Evolutionary conservation across 139 green algal genomes (phyloP), one percentile per base, ranked within the genome.

Genomic region (Haematococcus sp.): DNA sequence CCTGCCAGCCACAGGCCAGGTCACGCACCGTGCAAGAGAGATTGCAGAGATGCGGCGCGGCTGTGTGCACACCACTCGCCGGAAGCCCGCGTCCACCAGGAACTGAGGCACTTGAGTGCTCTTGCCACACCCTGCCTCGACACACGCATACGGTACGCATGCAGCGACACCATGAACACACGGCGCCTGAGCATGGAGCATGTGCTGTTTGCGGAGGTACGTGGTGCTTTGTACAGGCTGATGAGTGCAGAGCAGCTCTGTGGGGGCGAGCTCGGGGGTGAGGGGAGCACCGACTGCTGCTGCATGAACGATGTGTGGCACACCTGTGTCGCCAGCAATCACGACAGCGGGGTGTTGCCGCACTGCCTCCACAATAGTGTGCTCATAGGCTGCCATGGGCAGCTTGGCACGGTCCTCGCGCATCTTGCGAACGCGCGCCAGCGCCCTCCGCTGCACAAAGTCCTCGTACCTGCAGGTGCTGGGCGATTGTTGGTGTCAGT

Each of bases 261-360:
- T n/a, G n/a, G n/a, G n/a, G n/a, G n/a, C n/a, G n/a, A n/a, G n/a
- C n/a, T n/a, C n/a, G n/a, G n/a, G n/a, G n/a, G n/a, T n/a, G n/a
- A n/a, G n/a, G n/a, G n/a, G n/a, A n/a, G n/a, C n/a, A n/a, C n/a
- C n/a, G n/a, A n/a, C n/a, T n/a, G n/a, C n/a, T n/a, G n/a, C n/a
- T n/a, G n/a, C n/a, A n/a, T n/a, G n/a, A n/a, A n/a, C n/a, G n/a
- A n/a, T n/a, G n/a, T n/a, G n/a, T n/a, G n/a, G n/a, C 90, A 33
- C 77, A 95, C 91, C 91, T 1, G 91, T 96, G 71, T 92, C 89
- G 1, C 93, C 93, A 2, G 70, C 86, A 22, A 97, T 82, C 11
- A 97, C 90, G 28, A 93, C 68, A 23, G 93, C 91, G 28, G 83
- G 71, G 51, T 83, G 30, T 9, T 71, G 44, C 11, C n/a, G 27